Conservation (phyloP, 2,329 filamentous ascomycete species). For the Ophiostoma quercus region DNA sequence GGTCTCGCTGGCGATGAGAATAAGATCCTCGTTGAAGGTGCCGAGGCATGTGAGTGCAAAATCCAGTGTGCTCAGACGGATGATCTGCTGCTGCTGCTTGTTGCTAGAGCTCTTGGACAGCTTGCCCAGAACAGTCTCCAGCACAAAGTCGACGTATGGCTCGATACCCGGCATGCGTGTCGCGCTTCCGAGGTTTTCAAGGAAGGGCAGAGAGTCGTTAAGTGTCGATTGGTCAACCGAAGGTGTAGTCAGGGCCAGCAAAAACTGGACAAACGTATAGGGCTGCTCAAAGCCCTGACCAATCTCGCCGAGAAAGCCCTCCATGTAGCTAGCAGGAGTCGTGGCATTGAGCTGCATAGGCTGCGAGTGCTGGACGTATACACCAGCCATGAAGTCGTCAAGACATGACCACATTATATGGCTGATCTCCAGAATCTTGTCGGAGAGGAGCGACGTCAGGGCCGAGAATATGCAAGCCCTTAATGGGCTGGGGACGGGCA, state of each 20-base stretch:
- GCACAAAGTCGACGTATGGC: conserved; percentile 83
- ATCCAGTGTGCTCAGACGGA: conserved; percentile 75
- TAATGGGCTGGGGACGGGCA: conserved; percentile 68
- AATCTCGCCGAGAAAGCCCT: conserved; percentile 67
- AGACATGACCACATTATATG: conserved; percentile 73
- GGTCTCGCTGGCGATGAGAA: conserved; percentile 76
- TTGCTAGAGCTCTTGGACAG: conserved; percentile 41
- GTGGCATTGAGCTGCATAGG: conserved; percentile 30
- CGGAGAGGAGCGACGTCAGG: conserved; percentile 67
- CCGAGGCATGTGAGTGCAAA: conserved; percentile 74
- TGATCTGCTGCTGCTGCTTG: conserved; percentile 58
- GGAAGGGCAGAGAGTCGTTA: conserved; percentile 76
- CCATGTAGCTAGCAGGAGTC: conserved; percentile 42
- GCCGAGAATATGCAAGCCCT: conserved; percentile 79
- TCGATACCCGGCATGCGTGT: conserved; percentile 80
- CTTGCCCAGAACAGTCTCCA: conserved; percentile 70
- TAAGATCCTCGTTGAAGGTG: conserved; percentile 90
- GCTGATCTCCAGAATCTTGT: conserved; percentile 63
- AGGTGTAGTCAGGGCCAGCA: conserved; percentile 67
- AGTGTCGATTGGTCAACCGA: conserved; percentile 55
- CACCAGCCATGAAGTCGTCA: conserved; percentile 72
- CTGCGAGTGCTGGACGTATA: conserved; percentile 38
- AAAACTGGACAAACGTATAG: conserved; percentile 72
- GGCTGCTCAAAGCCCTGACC: conserved; percentile 78
- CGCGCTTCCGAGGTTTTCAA: conserved; percentile 72